Conservation (phyloP, 305 asterid genomes). For the Andrographis paniculata region DNA sequence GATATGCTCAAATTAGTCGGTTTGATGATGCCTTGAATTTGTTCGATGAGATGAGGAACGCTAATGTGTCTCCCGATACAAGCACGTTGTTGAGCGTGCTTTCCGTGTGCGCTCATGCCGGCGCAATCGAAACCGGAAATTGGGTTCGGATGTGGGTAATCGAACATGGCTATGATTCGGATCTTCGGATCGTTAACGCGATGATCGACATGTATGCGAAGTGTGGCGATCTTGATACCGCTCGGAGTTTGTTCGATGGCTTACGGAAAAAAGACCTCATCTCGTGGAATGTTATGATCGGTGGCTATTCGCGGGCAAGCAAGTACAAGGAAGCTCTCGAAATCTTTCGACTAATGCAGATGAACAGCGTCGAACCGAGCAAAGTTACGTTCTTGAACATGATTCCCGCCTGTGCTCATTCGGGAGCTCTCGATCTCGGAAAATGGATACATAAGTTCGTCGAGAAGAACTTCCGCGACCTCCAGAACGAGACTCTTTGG, state of each 20-base stretch:
- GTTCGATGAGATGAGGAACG: constrained; percentile 44
- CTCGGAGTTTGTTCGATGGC: constrained; percentile 35
- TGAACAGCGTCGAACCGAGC: constrained; percentile 34
- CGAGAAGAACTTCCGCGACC: constrained; percentile 29
- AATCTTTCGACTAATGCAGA: constrained; percentile 43
- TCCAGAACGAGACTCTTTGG: constrained; percentile 45
- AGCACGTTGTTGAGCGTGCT: constrained; percentile 55
- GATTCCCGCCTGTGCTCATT: constrained; percentile 55
- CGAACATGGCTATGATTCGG: constrained; percentile 29
- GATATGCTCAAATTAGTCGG: constrained; percentile 44
- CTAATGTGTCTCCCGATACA: constrained; percentile 32
- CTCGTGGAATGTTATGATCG: constrained; percentile 82
- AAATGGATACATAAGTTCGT: constrained; percentile 59
- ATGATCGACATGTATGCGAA: constrained; percentile 69
- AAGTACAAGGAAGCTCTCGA: constrained; percentile 44
- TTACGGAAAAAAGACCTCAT: constrained; percentile 36
- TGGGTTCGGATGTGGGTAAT: constrained; percentile 42
- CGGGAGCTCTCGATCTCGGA: constrained; percentile 67
- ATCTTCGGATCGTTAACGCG: constrained; percentile 46
- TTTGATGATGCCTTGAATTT: constrained; percentile 43
- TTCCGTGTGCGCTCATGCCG: constrained; percentile 45
- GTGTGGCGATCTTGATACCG: constrained; percentile 39
- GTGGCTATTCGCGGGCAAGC: constrained; percentile 50
- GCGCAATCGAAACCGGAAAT: constrained; percentile 35
- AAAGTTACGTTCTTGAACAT: constrained; percentile 54